Base-by-base conservation (phyloP, 352 stramenopile genomes). In the Phytophthora meadii region DNA sequence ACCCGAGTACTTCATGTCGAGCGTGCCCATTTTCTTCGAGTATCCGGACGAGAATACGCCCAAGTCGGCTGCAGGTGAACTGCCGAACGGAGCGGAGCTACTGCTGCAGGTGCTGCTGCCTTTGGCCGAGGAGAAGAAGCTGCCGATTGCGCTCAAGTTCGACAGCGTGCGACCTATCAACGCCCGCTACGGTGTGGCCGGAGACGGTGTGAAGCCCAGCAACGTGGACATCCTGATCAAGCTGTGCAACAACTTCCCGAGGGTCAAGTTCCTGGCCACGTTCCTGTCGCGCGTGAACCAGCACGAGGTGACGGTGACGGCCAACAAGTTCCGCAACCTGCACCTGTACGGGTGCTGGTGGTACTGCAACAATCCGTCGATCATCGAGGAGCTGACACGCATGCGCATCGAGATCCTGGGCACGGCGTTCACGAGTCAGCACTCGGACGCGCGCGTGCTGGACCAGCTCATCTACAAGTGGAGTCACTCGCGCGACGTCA, bases 381-480 rank as follows among this genome's bases (percentile, higher is more conserved):
- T 98, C 49, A 98, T 98, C 46, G 64, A 89, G 39, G 81, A 92
- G 67, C 65, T 94, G 44, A 96, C 87, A 7, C 75, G 68, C 22
- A 97, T 98, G 92, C 80, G 95, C 49, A 81, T 98, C 12, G 92
- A 98, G 80, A 93, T 98, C 64, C 72, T 98, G 25, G 93, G 95
- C 19, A 98, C 90, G 44, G 89, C 81, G 5, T 98, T 98, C 72
- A 98, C 93, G 51, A 94, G 89, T 24, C 94, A 98, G 76, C 95
- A 98, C 73, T 96, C 81, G 61, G 94, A 98, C 74, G 88, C 88
- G n/a, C 74, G 94, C 11, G 95, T 98, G 36, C 71, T 98, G 28
- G 94, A 98, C 70, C 94, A 98, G 72, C 76, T 98, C 8, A 72
- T 98, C 28, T 98, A 98, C 86, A 98, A 98, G 80, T 98, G 94